A percentile compares a stretch with the other conserved stretches of the same genome.
Conservation (phyloP, 805 yeast species). For the Teunomyces lycoperdinae region DNA sequence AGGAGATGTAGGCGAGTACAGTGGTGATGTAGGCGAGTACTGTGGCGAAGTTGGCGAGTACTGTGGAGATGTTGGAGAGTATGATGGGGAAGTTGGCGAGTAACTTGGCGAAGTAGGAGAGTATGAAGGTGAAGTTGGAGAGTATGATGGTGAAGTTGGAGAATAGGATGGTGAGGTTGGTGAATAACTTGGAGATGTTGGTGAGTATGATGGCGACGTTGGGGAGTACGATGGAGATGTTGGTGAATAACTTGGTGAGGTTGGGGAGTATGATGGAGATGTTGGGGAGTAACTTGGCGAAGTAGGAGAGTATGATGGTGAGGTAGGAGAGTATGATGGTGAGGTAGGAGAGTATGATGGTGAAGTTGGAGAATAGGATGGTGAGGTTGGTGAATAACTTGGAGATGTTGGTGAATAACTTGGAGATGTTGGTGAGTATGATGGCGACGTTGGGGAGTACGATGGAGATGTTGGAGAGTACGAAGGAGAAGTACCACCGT, state of each 20-base stretch:
- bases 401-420: conserved; percentile 75
- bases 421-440: conserved; percentile 69
- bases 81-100: conserved; percentile 24
- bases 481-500: conserved; percentile 45
- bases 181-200: conserved; percentile 25
- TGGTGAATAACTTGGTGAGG: conserved; percentile 64
- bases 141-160: conserved; percentile 25
- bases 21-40: conserved; percentile 40
- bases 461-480: conserved; percentile 67
- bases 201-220: conserved; percentile 35
- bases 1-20: conserved; percentile 48
- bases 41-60: conserved; percentile 21
- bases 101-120: conserved; percentile 26
- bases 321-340: conserved; percentile 76
- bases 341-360: conserved; percentile 77
- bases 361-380: conserved; percentile 62
- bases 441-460: conserved; percentile 68
- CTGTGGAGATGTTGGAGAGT: conserved; percentile 23
- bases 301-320: conserved; percentile 72
- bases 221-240: conserved; percentile 73
- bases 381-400: conserved; percentile 56
- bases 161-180: conserved; percentile 29
- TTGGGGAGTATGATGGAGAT: conserved; percentile 66
- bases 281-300: conserved; percentile 82
- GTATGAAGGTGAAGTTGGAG: conserved; percentile 26